A percentile compares a stretch with the other conserved stretches of the same genome.
Evolutionary conservation across 2,329 filamentous ascomycete genomes (phyloP).

Genomic region (Talaromyces sp.): DNA sequence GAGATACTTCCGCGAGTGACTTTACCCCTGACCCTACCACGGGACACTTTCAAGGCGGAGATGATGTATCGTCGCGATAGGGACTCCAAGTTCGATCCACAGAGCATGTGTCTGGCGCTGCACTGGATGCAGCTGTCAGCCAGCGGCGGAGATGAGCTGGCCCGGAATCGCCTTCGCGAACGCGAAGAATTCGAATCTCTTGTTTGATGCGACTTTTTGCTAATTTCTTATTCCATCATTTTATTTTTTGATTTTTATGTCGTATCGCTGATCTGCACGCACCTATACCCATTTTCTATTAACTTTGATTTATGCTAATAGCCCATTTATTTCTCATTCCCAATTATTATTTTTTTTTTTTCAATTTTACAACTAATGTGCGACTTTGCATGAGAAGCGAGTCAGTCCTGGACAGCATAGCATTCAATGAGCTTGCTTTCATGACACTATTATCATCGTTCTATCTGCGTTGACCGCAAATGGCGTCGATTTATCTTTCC

Average conservation of each 20-base stretch:
- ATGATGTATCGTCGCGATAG: constrained; percentile 66
- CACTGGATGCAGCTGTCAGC: constrained; percentile 96
- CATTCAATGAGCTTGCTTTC: constrained; percentile 2
- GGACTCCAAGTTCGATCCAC: constrained; percentile 71
- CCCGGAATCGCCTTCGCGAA: constrained; percentile 76
- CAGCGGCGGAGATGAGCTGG: constrained; percentile 79
- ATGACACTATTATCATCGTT: background rate
- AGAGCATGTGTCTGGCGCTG: constrained; percentile 87
- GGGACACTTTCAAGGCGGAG: constrained; percentile 85
- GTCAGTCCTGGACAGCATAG: background rate
- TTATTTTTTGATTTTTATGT: constrained; percentile 14
- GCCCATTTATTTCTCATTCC: background rate
- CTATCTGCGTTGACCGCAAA: constrained; percentile 8
- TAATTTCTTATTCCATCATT: constrained; percentile 14
- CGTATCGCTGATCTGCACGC: constrained; percentile 5
- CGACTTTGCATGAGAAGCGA: constrained; percentile 8
- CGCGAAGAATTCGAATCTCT: constrained; percentile 60
- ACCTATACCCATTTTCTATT: constrained; percentile 18
- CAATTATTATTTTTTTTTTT: background rate
- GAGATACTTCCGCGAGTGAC: constrained; percentile 77
- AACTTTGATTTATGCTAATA: background rate
- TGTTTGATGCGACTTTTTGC: constrained; percentile 35
- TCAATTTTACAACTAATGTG: background rate
- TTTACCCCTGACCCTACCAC: constrained; percentile 75
- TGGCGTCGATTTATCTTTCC: background rate